Conservation (phyloP, 768 basidiomycete species). For the Suillus plorans region DNA sequence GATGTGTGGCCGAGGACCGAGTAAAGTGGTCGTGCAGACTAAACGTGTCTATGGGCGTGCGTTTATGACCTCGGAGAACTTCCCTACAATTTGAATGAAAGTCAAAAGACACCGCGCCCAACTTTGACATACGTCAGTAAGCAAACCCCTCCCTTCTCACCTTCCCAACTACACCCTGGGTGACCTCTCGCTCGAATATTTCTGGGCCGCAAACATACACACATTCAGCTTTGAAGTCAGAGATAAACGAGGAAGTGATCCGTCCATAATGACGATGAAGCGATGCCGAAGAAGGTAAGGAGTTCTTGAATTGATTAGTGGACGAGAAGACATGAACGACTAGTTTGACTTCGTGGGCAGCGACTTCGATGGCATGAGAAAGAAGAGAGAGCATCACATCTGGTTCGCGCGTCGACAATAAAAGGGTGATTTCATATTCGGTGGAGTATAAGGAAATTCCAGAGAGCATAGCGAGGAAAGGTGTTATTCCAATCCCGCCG, state of each 20-base stretch:
- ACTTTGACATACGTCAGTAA: constrained; percentile 31
- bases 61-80: neutral
- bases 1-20: neutral
- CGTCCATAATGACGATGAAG: neutral
- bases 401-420: constrained; percentile 56
- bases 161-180: constrained; percentile 34
- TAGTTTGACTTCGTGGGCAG: constrained; percentile 17
- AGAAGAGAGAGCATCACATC: constrained; percentile 45
- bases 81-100: constrained; percentile 32
- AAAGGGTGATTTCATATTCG: constrained; percentile 40
- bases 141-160: constrained; percentile 44
- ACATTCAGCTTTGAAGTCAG: constrained; percentile 15
- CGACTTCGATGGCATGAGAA: neutral
- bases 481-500: constrained; percentile 66
- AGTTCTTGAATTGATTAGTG: constrained; percentile 8
- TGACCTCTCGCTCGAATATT: constrained; percentile 41
- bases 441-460: neutral
- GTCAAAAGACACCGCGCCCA: constrained; percentile 15
- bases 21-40: neutral
- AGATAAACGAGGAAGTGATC: constrained; percentile 14
- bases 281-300: neutral
- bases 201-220: constrained; percentile 53
- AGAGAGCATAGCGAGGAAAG: constrained; percentile 58
- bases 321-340: constrained; percentile 41
- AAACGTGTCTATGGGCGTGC: neutral